Evolutionary conservation across 73 alveolate species (phyloP).

Genomic region (Stentor roeselii): DNA sequence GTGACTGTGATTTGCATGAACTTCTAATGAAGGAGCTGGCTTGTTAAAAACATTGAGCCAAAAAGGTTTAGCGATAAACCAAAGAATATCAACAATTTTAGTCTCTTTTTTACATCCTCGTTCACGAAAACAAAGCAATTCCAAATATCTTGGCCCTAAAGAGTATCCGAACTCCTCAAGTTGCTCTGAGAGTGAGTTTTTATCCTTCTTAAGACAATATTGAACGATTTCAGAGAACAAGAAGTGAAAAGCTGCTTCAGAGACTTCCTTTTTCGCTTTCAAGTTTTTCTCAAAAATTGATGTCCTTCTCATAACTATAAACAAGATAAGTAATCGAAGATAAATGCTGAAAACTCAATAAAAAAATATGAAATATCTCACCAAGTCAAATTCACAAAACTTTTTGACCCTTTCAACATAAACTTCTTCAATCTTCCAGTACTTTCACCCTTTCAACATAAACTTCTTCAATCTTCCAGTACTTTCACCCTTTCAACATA

Average conservation of each 20-base stretch:
- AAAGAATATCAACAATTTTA: conserved; percentile 1
- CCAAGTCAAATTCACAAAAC: too few species aligned
- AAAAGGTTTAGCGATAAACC: not conserved
- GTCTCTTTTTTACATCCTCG: not conserved
- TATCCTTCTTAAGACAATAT: conserved; percentile 5
- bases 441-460: too few species aligned
- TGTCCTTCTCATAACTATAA: conserved; percentile 1
- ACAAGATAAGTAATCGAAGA: too few species aligned
- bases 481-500: too few species aligned
- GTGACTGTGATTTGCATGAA: not conserved
- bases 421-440: too few species aligned
- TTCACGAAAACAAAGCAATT: conserved; percentile 2
- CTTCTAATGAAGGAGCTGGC: conserved; percentile 2
- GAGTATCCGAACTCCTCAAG: conserved; percentile 28
- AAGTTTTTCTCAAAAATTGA: conserved; percentile 2
- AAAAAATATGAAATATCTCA: too few species aligned
- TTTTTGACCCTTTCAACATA: too few species aligned
- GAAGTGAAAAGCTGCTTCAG: conserved; percentile 16
- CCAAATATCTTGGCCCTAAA: conserved; percentile 13
- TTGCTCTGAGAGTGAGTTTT: not conserved
- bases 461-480: too few species aligned
- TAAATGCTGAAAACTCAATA: too few species aligned
- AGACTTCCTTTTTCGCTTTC: conserved; percentile 14
- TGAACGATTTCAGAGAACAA: conserved; percentile 28
- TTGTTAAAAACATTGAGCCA: conserved; percentile 3